Evolutionary conservation across 139 green algal genomes (phyloP), one percentile per base, ranked within the genome.

Genomic region (Micractinium conductrix): DNA sequence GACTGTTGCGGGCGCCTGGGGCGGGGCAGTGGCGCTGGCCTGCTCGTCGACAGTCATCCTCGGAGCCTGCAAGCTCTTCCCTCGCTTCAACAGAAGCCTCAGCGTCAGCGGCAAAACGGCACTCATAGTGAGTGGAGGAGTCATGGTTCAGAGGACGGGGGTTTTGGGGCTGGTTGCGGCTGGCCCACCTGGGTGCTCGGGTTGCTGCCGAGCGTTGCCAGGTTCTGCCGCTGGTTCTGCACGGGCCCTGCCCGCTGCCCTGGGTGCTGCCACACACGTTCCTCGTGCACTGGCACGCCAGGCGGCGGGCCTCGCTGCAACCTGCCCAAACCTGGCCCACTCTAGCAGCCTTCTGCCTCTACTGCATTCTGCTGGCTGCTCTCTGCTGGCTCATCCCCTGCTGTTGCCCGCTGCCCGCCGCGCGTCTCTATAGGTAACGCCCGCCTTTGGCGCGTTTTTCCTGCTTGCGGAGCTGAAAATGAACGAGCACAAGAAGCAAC

Each of bases 401-500:
- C 69, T 8, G 19, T n/a, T 28, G 12, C 28, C 30, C 63, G 65
- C 33, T 44, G 35, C 65, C 35, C 19, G n/a, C 35, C 35, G 50
- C 74, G 43, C 8, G 19, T n/a, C 9, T 69, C 58, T 12, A 60
- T 67, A 92, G 89, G 89, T 89, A 24, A 68, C 85, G 4, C 90
- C 90, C 17, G 72, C 74, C 12, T 93, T 93, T 74, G 88, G 80
- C 16, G 67, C 85, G 35, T 93, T 89, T 42, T 92, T 91, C 37
- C 71, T 93, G 43, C 55, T 87, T 22, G 69, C 79, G 12, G 88
- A 93, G 85, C 80, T 93, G 17, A 75, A 60, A 12, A 79, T 93
- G 69, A 89, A 93, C 73, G 86, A 89, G 58, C 92, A 85, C 45
- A 78, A 82, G 76, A 71, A 71, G 43, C 43, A 48, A 33, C 65